These are phyloP conservation scores for Dothistroma pini DNA, from an alignment of 2,329 filamentous ascomycete species.

Conservation along the genomic window DNA sequence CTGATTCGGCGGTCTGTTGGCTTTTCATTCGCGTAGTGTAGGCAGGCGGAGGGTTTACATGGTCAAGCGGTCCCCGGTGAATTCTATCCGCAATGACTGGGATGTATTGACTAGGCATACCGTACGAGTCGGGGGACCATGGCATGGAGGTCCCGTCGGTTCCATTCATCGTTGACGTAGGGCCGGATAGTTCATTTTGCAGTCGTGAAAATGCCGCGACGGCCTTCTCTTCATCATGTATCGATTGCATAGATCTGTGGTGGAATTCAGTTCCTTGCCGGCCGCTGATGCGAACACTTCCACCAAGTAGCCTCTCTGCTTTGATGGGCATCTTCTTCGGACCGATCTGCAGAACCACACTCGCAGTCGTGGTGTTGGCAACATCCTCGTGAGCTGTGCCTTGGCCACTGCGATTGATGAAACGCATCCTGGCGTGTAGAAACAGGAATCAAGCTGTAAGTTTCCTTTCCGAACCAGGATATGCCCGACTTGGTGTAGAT, in stretches of 20 bases:
- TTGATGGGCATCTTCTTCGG: constrained; percentile 19
- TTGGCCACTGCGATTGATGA: not conserved
- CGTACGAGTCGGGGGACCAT: constrained; percentile 19
- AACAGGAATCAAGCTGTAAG: not conserved
- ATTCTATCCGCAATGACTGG: constrained; percentile 9
- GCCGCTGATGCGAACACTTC: not conserved
- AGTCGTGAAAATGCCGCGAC: constrained; percentile 16
- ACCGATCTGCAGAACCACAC: constrained; percentile 19
- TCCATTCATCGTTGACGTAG: not conserved
- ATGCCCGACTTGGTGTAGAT: no score
- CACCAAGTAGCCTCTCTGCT: constrained; percentile 18
- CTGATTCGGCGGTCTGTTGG: constrained; percentile 28
- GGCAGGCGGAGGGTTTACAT: constrained; percentile 35
- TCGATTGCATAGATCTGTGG: not conserved
- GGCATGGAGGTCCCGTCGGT: constrained; percentile 9
- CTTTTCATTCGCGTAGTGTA: constrained; percentile 4
- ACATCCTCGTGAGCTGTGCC: not conserved
- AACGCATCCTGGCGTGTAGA: not conserved
- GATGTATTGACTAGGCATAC: not conserved
- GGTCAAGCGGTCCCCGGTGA: constrained; percentile 34
- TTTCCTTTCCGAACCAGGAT: not conserved
- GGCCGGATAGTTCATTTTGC: constrained; percentile 13
- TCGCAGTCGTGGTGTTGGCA: not conserved
- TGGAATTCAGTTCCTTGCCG: not conserved
- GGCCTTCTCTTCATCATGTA: constrained; percentile 11